Evolutionary conservation across 768 basidiomycete genomes (phyloP).

Genomic region (Leccinum pellstonianum): DNA sequence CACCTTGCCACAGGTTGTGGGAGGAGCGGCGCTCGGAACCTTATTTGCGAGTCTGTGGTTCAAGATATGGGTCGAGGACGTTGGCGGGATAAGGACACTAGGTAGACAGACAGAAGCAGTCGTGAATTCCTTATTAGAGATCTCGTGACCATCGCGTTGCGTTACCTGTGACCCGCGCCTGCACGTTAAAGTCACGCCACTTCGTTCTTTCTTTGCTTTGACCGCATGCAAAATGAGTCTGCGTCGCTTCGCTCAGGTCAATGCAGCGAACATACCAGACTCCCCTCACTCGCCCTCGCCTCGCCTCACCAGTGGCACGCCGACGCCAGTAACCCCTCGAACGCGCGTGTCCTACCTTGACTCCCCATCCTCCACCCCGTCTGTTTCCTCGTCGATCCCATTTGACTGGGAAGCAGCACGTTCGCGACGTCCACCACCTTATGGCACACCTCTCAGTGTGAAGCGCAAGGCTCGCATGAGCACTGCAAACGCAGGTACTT

Average conservation of each 20-base stretch:
- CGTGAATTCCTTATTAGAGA: neutral
- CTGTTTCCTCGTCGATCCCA: conserved; percentile 70
- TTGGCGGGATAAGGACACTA: conserved; percentile 21
- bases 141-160: conserved; percentile 28
- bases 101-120: conserved; percentile 15
- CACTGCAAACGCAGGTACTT: conserved; percentile 26
- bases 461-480: conserved; percentile 45
- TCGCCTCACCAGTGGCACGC: conserved; percentile 29
- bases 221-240: conserved; percentile 43
- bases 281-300: conserved; percentile 44
- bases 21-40: conserved; percentile 56
- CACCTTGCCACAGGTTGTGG: conserved; percentile 65
- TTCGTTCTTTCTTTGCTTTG: conserved; percentile 9
- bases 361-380: conserved; percentile 65
- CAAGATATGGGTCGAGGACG: conserved; percentile 46
- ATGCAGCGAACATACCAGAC: conserved; percentile 39
- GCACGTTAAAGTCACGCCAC: conserved; percentile 18
- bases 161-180: conserved; percentile 24
- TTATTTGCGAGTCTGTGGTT: conserved; percentile 58
- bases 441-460: conserved; percentile 54
- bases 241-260: conserved; percentile 54
- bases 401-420: conserved; percentile 89
- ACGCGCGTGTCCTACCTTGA: conserved; percentile 53
- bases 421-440: conserved; percentile 68
- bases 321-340: conserved; percentile 46